Evolutionary conservation across 371 early-diverging fungal genomes (phyloP).

Genomic region (Chytridium lagenaria): DNA sequence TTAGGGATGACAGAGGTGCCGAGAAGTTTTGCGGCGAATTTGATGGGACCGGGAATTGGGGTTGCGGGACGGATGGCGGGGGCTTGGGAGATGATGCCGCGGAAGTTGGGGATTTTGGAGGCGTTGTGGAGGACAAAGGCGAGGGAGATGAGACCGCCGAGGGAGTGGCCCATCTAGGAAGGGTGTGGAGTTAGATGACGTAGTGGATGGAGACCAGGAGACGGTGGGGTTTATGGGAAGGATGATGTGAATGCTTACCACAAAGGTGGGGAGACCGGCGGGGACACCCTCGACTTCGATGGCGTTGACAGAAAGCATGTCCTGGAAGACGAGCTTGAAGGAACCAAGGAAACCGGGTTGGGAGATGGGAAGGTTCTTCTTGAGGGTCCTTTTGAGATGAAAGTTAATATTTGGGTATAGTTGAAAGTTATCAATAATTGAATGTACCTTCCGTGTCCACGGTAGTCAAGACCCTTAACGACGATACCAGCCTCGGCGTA

Average conservation of each 20-base stretch:
- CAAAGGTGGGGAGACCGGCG: conserved; percentile 29
- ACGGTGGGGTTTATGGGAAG: background rate
- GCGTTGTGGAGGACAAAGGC: conserved; percentile 19
- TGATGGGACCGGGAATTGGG: conserved; percentile 13
- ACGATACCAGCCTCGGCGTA: conserved; percentile 41
- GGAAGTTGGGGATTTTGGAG: conserved; percentile 25
- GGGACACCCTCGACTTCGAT: conserved; percentile 23
- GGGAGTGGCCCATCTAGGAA: conserved; percentile 34
- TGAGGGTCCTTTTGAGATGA: conserved; percentile 24
- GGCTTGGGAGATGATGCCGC: conserved; percentile 40
- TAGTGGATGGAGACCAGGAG: background rate
- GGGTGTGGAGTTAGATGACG: background rate
- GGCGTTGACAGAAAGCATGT: conserved; percentile 27
- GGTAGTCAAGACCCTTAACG: conserved; percentile 42
- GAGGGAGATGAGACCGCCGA: conserved; percentile 44
- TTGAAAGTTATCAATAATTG: no score
- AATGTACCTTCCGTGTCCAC: conserved; percentile 40
- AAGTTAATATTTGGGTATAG: background rate
- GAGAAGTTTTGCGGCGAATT: conserved; percentile 16
- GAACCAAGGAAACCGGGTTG: conserved; percentile 21
- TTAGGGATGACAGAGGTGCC: conserved; percentile 24
- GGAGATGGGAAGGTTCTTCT: conserved; percentile 19
- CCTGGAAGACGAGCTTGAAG: conserved; percentile 26
- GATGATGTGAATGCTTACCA: conserved; percentile 19
- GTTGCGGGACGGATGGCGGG: conserved; percentile 27